Evolutionary conservation across 176 grass and related monocot genomes (phyloP), one percentile per base, ranked within the genome.

Genomic region (Ensete ventricosum): DNA sequence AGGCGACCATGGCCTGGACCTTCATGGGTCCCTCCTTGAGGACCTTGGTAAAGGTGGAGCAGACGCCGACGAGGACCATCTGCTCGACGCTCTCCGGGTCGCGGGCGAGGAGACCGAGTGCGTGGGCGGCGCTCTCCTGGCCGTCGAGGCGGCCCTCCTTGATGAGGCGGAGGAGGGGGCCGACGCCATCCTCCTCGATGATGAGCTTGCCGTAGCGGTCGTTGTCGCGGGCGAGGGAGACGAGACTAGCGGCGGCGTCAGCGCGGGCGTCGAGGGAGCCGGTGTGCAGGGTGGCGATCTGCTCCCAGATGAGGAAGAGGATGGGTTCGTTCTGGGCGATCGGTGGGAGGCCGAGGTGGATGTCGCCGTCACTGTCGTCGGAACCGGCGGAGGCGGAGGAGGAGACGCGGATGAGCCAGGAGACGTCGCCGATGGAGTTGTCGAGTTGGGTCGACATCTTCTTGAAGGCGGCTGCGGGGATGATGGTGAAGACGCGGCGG

Each of bases 101-200:
- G 3, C 90, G 85, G 11, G 82, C 90, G 14, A 98, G 88, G 50
- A 79, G 65, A 2, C 94, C 86, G 53, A 98, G 78, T 59, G 94
- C 94, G 23, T 81, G 82, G 22, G 94, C 94, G 7, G 88, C 88
- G 73, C 65, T 90, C 86, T 93, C 90, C 79, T 90, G 88, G 53
- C 77, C 90, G 64, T 98, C 90, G n/a, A 80, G 66, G 55, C 80
- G 75, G 20, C 90, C 90, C 1, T 98, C 90, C 85, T 93, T 93
- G 29, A 98, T 62, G 34, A 98, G 80, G 5, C 88, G 68, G 13
- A 92, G 85, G 53, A 92, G 79, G 57, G 93, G 93, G 17, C 70
- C 85, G 9, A 96, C 83, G 51, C 93, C 93, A 70, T 88, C 93
- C 81, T 96, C 93, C 77, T 96, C 93, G 77, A 96, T 96, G 69